These are phyloP conservation scores for Botrytis elliptica DNA, from an alignment of 2,329 filamentous ascomycete species.

Conservation along the genomic window DNA sequence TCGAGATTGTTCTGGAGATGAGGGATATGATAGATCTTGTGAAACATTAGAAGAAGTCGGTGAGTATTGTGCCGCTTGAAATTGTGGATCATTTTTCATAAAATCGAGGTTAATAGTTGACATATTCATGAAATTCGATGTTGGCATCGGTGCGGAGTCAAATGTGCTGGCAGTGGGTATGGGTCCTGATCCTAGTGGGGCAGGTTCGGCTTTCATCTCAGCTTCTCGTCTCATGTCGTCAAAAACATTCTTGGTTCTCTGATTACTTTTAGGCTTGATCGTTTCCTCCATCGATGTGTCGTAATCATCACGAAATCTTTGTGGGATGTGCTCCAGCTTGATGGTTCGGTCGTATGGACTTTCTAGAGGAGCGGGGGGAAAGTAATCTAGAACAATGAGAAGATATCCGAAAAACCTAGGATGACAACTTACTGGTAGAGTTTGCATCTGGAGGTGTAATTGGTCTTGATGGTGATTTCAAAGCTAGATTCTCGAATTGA, in stretches of 20 bases:
- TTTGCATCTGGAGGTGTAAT: constrained; percentile 63
- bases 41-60: constrained; percentile 40
- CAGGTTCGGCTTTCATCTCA: constrained; percentile 53
- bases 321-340: constrained; percentile 38
- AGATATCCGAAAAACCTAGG: not conserved
- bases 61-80: constrained; percentile 31
- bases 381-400: constrained; percentile 51
- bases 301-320: constrained; percentile 59
- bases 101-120: constrained; percentile 46
- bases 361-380: constrained; percentile 66
- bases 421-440: constrained; percentile 52
- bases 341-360: constrained; percentile 54
- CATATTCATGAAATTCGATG: constrained; percentile 56
- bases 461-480: constrained; percentile 50
- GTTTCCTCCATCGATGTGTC: constrained; percentile 68
- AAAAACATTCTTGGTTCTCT: constrained; percentile 53
- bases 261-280: constrained; percentile 54
- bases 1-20: constrained; percentile 53
- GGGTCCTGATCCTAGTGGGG: constrained; percentile 53
- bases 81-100: constrained; percentile 42
- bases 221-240: constrained; percentile 58
- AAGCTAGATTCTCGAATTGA: constrained; percentile 57
- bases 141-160: constrained; percentile 55
- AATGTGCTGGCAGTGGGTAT: constrained; percentile 47
- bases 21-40: constrained; percentile 49